These are phyloP conservation scores for Beauveria caledonica DNA, from an alignment of 2,329 filamentous ascomycete species.

Conservation along the genomic window DNA sequence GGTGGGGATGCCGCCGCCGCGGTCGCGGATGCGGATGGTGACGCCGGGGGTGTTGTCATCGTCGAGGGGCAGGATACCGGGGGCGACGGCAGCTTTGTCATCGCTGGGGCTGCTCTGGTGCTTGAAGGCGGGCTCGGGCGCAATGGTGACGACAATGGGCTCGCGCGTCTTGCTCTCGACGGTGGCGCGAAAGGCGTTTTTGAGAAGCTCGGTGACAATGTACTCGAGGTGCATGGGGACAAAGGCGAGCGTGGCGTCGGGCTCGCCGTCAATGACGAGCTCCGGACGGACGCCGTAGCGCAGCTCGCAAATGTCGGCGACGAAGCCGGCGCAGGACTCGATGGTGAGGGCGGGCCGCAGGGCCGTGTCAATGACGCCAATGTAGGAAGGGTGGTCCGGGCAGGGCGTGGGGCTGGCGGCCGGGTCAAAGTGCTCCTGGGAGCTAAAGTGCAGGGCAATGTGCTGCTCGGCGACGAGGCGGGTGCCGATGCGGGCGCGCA, in stretches of 20 bases:
- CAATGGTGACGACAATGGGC: constrained; percentile 87
- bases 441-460: constrained; percentile 72
- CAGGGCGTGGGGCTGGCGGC: constrained; percentile 41
- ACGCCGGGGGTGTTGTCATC: constrained; percentile 70
- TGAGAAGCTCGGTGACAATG: constrained; percentile 90
- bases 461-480: constrained; percentile 93
- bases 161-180: constrained; percentile 77
- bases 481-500: constrained; percentile 89
- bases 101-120: constrained; percentile 21
- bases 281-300: constrained; percentile 85
- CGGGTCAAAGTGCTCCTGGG: constrained; percentile 60
- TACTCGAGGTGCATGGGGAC: constrained; percentile 96
- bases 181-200: constrained; percentile 92
- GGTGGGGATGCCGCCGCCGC: constrained; percentile 86
- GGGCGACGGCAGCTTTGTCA: constrained; percentile 18
- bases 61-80: constrained; percentile 47
- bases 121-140: constrained; percentile 49
- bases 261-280: constrained; percentile 75
- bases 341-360: constrained; percentile 75
- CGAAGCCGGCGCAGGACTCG: constrained; percentile 77
- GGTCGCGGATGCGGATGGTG: constrained; percentile 89
- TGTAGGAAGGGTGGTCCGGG: constrained; percentile 57
- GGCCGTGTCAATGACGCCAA: constrained; percentile 90
- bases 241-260: constrained; percentile 82
- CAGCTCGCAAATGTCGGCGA: constrained; percentile 92